A percentile compares a stretch with the other conserved stretches of the same genome.
These are phyloP conservation scores for Parafenestella ontariensis DNA, from an alignment of 2,329 filamentous ascomycete species.

Conservation along the genomic window DNA sequence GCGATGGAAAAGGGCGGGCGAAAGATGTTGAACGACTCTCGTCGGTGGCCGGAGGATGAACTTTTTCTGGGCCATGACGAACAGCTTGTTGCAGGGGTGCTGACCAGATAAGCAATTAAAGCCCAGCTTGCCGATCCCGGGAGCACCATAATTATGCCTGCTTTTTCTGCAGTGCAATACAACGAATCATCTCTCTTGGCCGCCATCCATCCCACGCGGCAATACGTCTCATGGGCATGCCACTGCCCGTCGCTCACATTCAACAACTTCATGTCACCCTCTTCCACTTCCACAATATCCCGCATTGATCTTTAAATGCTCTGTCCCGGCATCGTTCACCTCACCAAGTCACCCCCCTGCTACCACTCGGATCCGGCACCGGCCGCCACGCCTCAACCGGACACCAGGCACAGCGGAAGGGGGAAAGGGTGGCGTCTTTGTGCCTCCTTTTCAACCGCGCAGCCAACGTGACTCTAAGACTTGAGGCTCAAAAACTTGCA, in stretches of 20 bases:
- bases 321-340: no score
- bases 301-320: no score
- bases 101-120: constrained; percentile 30
- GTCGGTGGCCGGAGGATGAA: constrained; percentile 22
- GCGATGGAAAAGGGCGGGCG: constrained; percentile 11
- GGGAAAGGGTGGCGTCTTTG: constrained; percentile 9
- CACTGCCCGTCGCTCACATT: no score
- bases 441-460: constrained; percentile 16
- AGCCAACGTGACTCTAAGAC: not conserved
- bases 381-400: constrained; percentile 6
- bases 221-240: no score
- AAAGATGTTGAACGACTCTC: constrained; percentile 16
- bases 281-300: no score
- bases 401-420: constrained; percentile 6
- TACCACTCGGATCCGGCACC: constrained; percentile 6
- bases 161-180: no score
- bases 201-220: no score
- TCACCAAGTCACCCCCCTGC: not conserved
- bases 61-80: constrained; percentile 43
- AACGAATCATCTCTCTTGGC: no score
- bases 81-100: constrained; percentile 12
- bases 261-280: not conserved
- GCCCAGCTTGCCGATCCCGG: constrained; percentile 12
- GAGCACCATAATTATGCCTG: no score
- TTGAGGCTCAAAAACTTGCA: constrained; percentile 12